A percentile compares a stretch with the other conserved stretches of the same genome.
phyloP scores from a whole-genome alignment of 192 early-diverging fungal genomes.

The Diversispora epigaea region DNA sequence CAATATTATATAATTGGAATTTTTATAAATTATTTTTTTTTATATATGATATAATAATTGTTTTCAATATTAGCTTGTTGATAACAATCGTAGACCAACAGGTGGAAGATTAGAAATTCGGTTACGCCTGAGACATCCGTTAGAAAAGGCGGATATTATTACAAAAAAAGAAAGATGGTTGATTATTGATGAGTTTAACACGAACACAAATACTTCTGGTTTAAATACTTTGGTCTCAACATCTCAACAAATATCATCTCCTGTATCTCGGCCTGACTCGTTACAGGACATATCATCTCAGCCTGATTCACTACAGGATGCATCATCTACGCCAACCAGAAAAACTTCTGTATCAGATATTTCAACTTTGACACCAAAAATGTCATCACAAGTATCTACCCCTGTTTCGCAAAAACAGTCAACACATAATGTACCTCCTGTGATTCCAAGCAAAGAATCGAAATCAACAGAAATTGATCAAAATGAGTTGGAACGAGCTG shows the following conservation, averaged over 20 bases:
- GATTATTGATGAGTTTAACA: conserved; percentile 53
- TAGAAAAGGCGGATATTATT: conserved; percentile 58
- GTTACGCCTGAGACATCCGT: conserved; percentile 62
- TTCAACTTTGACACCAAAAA: neutral
- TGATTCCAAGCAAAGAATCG: neutral
- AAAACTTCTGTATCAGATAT: neutral
- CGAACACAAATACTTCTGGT: conserved; percentile 27
- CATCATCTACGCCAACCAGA: neutral
- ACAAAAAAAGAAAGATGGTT: conserved; percentile 66
- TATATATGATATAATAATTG: conserved; percentile 16
- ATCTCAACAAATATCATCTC: conserved; percentile 14
- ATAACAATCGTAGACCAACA: conserved; percentile 49
- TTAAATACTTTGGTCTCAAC: conserved; percentile 19
- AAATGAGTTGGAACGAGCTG: conserved; percentile 48
- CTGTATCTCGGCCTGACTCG: conserved; percentile 15
- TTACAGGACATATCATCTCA: neutral
- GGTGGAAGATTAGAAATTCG: conserved; percentile 69
- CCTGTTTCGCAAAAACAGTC: conserved; percentile 3
- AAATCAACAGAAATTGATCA: conserved; percentile 32
- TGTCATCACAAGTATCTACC: neutral
- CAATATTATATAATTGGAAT: neutral
- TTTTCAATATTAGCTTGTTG: conserved; percentile 12
- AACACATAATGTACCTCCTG: neutral
- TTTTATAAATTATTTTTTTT: conserved; percentile 2
- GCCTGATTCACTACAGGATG: neutral